Evolutionary conservation across 305 asterid species (phyloP).

Genomic region (Fraxinus sp.): DNA sequence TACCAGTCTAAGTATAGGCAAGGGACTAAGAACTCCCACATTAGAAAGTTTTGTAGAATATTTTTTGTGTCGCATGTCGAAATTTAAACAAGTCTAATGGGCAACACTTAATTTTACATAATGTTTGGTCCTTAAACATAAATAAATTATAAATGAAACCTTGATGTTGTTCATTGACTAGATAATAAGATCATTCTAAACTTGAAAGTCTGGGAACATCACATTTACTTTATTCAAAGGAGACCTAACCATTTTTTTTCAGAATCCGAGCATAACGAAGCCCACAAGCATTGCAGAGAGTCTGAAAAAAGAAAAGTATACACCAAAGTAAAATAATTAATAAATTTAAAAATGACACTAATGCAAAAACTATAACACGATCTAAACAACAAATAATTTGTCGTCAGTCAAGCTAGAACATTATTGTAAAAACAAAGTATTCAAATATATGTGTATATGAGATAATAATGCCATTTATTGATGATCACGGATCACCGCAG

Average conservation of each 20-base stretch:
- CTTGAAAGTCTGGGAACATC: not conserved
- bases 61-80: not conserved
- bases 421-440: no score
- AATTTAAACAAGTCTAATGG: not conserved
- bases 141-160: not conserved
- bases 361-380: not conserved
- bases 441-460: no score
- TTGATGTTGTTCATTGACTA: not conserved
- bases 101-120: not conserved
- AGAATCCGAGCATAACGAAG: slow-evolving; percentile 18
- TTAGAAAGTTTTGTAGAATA: not conserved
- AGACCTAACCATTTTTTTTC: not conserved
- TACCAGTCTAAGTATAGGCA: no score
- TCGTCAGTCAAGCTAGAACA: not conserved
- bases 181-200: not conserved
- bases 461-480: not conserved
- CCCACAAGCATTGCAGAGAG: slow-evolving; percentile 50
- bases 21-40: not conserved
- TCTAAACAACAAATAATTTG: not conserved
- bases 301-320: slow-evolving; percentile 25
- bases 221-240: not conserved
- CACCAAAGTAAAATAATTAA: not conserved
- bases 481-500: not conserved
- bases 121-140: not conserved
- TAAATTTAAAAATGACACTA: not conserved